Evolutionary conservation across 768 basidiomycete genomes (phyloP), one percentile per base, ranked within the genome.

Genomic region (Botryobasidium botryosum): DNA sequence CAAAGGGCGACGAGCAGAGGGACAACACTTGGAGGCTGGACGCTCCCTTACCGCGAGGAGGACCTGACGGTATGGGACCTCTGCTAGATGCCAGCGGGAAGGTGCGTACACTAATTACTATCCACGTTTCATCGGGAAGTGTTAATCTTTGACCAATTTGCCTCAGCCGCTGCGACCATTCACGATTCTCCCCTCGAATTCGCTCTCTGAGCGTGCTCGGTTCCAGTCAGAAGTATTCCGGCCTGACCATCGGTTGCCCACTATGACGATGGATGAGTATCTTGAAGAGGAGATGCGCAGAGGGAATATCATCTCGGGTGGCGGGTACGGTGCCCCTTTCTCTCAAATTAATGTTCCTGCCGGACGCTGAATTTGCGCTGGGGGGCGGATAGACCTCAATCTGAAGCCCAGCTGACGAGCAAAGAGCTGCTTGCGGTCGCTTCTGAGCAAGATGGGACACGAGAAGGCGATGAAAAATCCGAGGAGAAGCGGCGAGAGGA

Each of bases 241-340:
- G 13, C 73, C 85, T 12, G 74, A 72, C 8, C 75, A 94, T 55
- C 73, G 79, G 35, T 64, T 97, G 26, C 94, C 94, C 4, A 90
- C 87, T 0, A 96, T 99, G 94, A 72, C 83, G 1, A 74, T 97
- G 46, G 92, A 97, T 53, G 84, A 97, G 60, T 96, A 91, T 56
- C 69, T 99, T 26, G 75, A 83, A 56, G 75, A 86, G 45, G 92
- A 99, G 56, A 66, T 67, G 39, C 68, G 76, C 55, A 65, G 82
- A 45, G 92, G 92, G 1, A 90, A 87, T 43, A 76, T 97, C 53
- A 74, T 94, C 45, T 70, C 79, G 6, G 82, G 81, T 26, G 83
- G 86, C 65, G 87, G 87, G 84, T 88, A 57, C 61, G 79, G 61
- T 39, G 10, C 10, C 12, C 21, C 21, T 21, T 21, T 21, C 37